Conservation (phyloP, 768 basidiomycete species). For the Pleurotus eryngii region DNA sequence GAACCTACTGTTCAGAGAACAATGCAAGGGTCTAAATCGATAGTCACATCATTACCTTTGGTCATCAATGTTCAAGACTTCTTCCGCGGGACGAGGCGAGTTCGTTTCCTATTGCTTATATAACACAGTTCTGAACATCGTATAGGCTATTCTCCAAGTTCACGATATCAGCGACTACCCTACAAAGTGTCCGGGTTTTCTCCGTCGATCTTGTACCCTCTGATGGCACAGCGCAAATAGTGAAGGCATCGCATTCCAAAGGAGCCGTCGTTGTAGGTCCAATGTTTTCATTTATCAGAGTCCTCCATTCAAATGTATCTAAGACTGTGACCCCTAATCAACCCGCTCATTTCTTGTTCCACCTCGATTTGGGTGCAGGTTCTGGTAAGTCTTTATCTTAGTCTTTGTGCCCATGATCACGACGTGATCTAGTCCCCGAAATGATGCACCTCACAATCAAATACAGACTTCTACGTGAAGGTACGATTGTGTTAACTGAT, state of each 20-base stretch:
- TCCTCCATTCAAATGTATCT: not conserved
- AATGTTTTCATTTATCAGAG: not conserved
- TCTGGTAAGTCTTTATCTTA: constrained; percentile 42
- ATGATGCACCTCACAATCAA: constrained; percentile 60
- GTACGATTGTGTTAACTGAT: constrained; percentile 31
- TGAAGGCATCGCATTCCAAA: constrained; percentile 41
- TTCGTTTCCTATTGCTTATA: too few species aligned
- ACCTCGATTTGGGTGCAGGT: constrained; percentile 60
- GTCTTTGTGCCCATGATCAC: constrained; percentile 8
- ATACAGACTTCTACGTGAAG: constrained; percentile 83
- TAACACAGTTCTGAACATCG: too few species aligned
- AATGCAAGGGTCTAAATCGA: constrained; percentile 48
- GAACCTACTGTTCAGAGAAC: constrained; percentile 53
- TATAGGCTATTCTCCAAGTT: constrained; percentile 86
- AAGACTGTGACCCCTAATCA: constrained; percentile 77
- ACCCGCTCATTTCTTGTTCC: constrained; percentile 79
- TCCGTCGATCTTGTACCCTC: constrained; percentile 53
- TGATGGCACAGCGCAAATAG: constrained; percentile 46
- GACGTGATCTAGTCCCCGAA: constrained; percentile 47
- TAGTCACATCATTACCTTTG: constrained; percentile 75
- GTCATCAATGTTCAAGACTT: constrained; percentile 96
- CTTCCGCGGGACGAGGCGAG: constrained; percentile 81
- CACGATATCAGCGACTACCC: constrained; percentile 78
- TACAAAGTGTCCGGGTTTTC: constrained; percentile 75
- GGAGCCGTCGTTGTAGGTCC: constrained; percentile 47